Evolutionary conservation across 371 early-diverging fungal genomes (phyloP).

Genomic region (Syncephalastrum monosporum): DNA sequence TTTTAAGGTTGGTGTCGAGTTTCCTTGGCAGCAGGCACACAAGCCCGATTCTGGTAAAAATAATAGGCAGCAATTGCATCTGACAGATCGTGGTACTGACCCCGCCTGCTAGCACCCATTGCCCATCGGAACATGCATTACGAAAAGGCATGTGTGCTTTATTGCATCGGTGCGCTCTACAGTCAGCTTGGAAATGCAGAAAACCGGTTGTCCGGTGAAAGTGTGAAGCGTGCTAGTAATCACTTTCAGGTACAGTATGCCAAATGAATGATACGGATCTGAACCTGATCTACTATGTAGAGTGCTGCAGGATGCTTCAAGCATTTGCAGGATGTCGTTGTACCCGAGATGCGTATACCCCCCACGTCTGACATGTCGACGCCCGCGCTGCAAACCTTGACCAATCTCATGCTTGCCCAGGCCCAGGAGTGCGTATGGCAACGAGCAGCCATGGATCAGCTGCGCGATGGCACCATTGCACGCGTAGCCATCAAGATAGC

Average conservation of each 20-base stretch:
- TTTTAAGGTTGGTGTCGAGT: slow-evolving; percentile 61
- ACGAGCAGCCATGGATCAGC: slow-evolving; percentile 74
- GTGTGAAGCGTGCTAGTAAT: slow-evolving; percentile 70
- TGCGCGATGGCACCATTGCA: slow-evolving; percentile 75
- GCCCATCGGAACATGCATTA: slow-evolving; percentile 69
- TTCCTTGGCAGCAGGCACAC: slow-evolving; percentile 63
- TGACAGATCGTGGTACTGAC: too few relatives aligned
- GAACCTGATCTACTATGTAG: slow-evolving; percentile 23
- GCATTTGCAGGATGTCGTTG: slow-evolving; percentile 55
- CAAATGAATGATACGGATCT: not conserved
- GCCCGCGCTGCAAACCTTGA: slow-evolving; percentile 59
- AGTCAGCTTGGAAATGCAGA: slow-evolving; percentile 72
- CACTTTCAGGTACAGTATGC: slow-evolving; percentile 70
- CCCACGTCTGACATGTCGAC: slow-evolving; percentile 60
- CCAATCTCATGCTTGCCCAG: slow-evolving; percentile 82
- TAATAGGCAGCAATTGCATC: not conserved
- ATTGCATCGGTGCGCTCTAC: slow-evolving; percentile 83
- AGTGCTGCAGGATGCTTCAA: slow-evolving; percentile 81
- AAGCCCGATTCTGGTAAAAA: not conserved
- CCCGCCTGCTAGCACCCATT: slow-evolving; percentile 15
- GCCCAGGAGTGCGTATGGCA: slow-evolving; percentile 90
- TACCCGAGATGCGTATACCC: slow-evolving; percentile 55
- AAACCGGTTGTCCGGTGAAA: slow-evolving; percentile 64
- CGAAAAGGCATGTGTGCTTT: slow-evolving; percentile 82
- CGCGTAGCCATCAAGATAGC: slow-evolving; percentile 74